A percentile compares a stretch with the other conserved stretches of the same genome.
These are phyloP conservation scores for Lactuca saligna DNA, from an alignment of 129 eudicot species.

Conservation along the genomic window DNA sequence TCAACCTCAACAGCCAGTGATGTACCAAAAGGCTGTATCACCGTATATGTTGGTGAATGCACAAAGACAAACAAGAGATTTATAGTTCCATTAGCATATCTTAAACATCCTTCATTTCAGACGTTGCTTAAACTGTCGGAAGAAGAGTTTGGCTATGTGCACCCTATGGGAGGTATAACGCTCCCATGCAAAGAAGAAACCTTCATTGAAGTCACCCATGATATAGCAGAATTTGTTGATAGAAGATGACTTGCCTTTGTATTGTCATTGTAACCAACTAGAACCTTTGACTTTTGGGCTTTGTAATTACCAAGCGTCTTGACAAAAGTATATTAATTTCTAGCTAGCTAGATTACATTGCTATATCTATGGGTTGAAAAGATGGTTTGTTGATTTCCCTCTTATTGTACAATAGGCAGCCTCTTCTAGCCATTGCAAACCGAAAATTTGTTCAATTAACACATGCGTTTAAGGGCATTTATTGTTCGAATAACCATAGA, in stretches of 20 bases:
- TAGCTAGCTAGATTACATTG: background rate
- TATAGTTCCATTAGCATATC: conserved; percentile 17
- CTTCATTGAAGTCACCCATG: conserved; percentile 15
- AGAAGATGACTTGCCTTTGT: background rate
- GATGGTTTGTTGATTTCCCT: background rate
- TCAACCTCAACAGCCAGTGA: background rate
- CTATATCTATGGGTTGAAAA: no score
- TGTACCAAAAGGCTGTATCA: conserved; percentile 10
- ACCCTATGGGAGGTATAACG: conserved; percentile 31
- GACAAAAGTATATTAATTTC: no score
- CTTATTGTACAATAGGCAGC: no score
- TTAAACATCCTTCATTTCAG: conserved; percentile 22
- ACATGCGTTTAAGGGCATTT: no score
- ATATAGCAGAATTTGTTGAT: background rate
- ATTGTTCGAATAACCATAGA: no score
- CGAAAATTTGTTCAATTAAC: background rate
- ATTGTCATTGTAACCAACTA: background rate
- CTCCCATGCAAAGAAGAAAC: conserved; percentile 28
- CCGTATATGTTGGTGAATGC: conserved; percentile 21
- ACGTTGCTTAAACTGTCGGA: background rate
- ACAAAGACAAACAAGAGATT: conserved; percentile 18
- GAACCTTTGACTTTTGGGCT: background rate
- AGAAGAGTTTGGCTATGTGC: conserved; percentile 23
- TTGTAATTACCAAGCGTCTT: background rate
- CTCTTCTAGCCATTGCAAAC: background rate